phyloP scores from a whole-genome alignment of 768 basidiomycete genomes.

The Tylopilus felleus region DNA sequence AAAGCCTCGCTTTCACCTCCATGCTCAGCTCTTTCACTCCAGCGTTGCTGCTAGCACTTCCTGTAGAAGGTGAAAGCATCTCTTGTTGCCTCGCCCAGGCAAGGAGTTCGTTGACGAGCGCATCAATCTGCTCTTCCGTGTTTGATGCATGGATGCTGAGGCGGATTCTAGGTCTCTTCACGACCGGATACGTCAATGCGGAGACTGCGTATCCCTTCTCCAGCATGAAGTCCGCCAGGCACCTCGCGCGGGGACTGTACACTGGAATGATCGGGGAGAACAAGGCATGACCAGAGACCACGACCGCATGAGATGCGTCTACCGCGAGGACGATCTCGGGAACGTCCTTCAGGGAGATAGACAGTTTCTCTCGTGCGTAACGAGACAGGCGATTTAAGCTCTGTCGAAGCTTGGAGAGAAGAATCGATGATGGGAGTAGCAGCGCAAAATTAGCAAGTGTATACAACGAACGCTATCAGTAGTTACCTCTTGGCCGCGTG shows the following conservation, averaged over 20 bases:
- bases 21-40: background rate
- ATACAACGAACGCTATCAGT: background rate
- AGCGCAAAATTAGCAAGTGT: background rate
- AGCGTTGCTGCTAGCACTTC: background rate
- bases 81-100: conserved; percentile 9
- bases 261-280: conserved; percentile 22
- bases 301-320: background rate
- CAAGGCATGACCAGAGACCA: background rate
- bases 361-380: conserved; percentile 15
- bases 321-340: conserved; percentile 10
- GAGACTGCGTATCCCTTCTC: conserved; percentile 14
- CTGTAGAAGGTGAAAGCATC: background rate
- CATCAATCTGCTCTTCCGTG: conserved; percentile 18
- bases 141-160: conserved; percentile 17
- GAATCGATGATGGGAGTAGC: background rate
- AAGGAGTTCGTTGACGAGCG: conserved; percentile 5
- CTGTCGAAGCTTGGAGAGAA: conserved; percentile 14
- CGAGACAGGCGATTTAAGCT: conserved; percentile 3
- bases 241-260: conserved; percentile 9
- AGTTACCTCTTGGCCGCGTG: conserved; percentile 19
- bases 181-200: conserved; percentile 12
- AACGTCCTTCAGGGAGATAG: background rate
- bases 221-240: conserved; percentile 13
- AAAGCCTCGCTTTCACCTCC: conserved; percentile 15
- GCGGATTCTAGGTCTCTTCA: conserved; percentile 16